Conservation (phyloP, 2,329 filamentous ascomycete genomes). For the Spiromastix sp. region DNA sequence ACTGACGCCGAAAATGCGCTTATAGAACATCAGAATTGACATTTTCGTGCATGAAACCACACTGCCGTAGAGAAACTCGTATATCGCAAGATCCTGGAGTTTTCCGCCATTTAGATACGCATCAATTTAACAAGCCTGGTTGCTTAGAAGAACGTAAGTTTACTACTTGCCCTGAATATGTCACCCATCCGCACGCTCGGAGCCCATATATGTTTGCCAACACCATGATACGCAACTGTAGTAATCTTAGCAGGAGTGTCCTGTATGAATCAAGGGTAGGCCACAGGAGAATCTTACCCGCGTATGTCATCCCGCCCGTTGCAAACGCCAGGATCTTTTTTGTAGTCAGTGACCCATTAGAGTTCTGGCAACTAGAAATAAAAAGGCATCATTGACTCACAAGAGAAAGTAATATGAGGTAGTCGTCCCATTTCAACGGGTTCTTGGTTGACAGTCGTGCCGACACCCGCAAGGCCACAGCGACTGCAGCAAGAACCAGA, state of each 20-base stretch:
- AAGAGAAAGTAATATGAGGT: conserved; percentile 7
- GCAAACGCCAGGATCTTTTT: not conserved
- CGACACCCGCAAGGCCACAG: conserved; percentile 9
- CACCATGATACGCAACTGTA: conserved; percentile 3
- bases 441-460: conserved; percentile 5
- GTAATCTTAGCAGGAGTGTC: conserved; percentile 1
- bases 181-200: not conserved
- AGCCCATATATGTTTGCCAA: conserved; percentile 7
- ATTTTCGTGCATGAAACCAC: conserved; percentile 9
- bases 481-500: conserved; percentile 8
- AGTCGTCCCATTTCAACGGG: conserved; percentile 9
- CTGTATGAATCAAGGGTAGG: not conserved
- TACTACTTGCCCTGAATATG: not conserved
- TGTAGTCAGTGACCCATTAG: no score
- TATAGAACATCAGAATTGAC: conserved; percentile 12
- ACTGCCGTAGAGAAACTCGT: conserved; percentile 5
- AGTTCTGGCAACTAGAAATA: not conserved
- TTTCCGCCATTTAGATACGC: not conserved
- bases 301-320: not conserved
- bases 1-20: conserved; percentile 8
- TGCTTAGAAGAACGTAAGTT: not conserved
- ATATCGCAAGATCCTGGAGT: conserved; percentile 3
- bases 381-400: not conserved
- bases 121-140: not conserved
- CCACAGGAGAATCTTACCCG: not conserved